These are phyloP conservation scores for Rhodotorula taiwanensis DNA, from an alignment of 768 basidiomycete species.

Conservation along the genomic window DNA sequence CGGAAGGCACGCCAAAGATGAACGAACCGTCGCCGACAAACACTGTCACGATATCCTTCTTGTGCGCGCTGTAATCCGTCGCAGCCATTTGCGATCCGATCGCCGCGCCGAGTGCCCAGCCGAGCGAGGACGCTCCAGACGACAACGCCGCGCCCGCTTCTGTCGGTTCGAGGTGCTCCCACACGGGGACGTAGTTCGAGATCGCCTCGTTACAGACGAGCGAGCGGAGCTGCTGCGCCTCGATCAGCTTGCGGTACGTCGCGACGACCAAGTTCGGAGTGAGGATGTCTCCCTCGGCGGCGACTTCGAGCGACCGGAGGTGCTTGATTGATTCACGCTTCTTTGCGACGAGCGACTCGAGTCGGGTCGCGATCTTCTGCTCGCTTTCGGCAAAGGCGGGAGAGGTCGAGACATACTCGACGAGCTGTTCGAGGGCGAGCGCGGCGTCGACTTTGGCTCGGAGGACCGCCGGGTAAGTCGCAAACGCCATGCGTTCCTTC, in stretches of 20 bases:
- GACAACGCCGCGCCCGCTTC: slow-evolving; percentile 48
- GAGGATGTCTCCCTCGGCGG: slow-evolving; percentile 34
- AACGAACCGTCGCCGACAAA: slow-evolving; percentile 67
- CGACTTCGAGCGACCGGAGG: slow-evolving; percentile 11
- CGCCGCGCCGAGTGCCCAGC: slow-evolving; percentile 62
- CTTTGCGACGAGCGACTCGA: neutral
- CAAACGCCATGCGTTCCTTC: slow-evolving; percentile 45
- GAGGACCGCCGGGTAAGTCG: slow-evolving; percentile 51
- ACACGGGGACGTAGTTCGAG: slow-evolving; percentile 52
- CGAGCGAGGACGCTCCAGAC: slow-evolving; percentile 62
- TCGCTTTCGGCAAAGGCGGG: neutral
- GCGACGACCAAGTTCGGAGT: slow-evolving; percentile 54
- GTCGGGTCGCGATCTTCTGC: slow-evolving; percentile 1
- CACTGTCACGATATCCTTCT: slow-evolving; percentile 54
- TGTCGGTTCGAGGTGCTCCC: slow-evolving; percentile 57
- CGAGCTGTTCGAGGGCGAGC: slow-evolving; percentile 53
- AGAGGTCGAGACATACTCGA: slow-evolving; percentile 39
- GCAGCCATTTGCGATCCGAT: slow-evolving; percentile 56
- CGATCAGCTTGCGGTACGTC: slow-evolving; percentile 20
- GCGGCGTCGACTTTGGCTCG: slow-evolving; percentile 57
- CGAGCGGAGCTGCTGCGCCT: slow-evolving; percentile 39
- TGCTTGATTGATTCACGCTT: neutral
- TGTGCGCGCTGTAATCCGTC: slow-evolving; percentile 31
- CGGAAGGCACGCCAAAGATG: slow-evolving; percentile 60
- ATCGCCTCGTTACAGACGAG: slow-evolving; percentile 61